Base-by-base conservation (phyloP, 352 stramenopile species). In the Phytophthora megakarya region DNA sequence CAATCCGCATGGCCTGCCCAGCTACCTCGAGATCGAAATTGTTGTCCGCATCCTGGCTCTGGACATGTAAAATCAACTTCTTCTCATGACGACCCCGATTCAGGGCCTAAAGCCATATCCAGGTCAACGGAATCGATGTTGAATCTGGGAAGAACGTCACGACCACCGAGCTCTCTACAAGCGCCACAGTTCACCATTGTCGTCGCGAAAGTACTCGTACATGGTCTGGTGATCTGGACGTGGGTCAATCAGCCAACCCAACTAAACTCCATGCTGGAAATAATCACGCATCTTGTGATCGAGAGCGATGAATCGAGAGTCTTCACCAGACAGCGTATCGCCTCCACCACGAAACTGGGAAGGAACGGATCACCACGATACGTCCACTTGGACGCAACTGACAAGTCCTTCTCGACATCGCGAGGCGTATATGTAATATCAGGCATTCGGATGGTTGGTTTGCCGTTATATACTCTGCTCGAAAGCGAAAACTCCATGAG, bases 121-220 rank as follows among this genome's bases (percentile, higher is more conserved):
- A 62, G 1, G n/a, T 30, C 44, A 37, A 22, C 5, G 22, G 9
- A 45, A 15, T 5, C 9, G n/a, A 47, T 15, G 12, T 1, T 70
- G 42, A 73, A 71, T 16, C 69, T 50, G 40, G 50, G 59, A 51
- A 73, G 59, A 43, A 73, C 50, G 50, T 49, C 42, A 43, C 58
- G 33, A 56, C 49, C 51, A 49, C 62, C 58, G 18, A 73, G 58
- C 65, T 73, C 42, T 73, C 58, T 60, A 58, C 65, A 73, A 40
- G 26, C 51, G 49, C 38, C 58, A 26, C 30, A 68, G 51, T 5
- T 53, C 32, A 46, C 22, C 46, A 25, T 66, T 47, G 1, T 50
- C 38, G 50, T 70, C 49, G 18, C 67, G 45, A 30, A 65, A 53
- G 22, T 61, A 73, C 61, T 61, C 62, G 37, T 45, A 71, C 54